Evolutionary conservation across 225 moss, liverwort and hornwort genomes (phyloP).

Genomic region (Bryum argenteum): DNA sequence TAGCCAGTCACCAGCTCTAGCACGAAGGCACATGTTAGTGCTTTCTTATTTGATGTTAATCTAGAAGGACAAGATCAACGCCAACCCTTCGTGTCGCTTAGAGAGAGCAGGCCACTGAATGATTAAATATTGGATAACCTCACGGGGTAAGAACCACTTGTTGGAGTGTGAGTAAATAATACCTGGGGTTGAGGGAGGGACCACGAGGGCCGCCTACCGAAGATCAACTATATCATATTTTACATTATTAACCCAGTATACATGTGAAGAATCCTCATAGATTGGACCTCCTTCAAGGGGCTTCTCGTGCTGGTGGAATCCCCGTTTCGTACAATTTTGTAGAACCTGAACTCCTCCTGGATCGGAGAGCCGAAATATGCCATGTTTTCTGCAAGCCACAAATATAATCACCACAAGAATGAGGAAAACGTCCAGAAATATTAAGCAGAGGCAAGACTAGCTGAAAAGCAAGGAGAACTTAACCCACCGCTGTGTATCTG

Average conservation of each 20-base stretch:
- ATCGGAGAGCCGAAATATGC: constrained; percentile 93
- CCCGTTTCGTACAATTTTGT: constrained; percentile 80
- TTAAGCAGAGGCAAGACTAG: background rate
- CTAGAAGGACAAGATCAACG: background rate
- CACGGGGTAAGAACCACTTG: constrained; percentile 6
- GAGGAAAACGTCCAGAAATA: background rate
- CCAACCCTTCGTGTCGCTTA: background rate
- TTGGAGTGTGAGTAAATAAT: constrained; percentile 9
- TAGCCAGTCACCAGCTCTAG: background rate
- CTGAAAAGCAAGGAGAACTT: background rate
- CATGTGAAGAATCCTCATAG: constrained; percentile 91
- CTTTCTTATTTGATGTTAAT: background rate
- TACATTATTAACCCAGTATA: constrained; percentile 70
- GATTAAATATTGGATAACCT: constrained; percentile 20
- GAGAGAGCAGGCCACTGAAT: background rate
- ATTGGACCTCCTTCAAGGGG: constrained; percentile 80
- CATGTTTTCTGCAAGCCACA: constrained; percentile 63
- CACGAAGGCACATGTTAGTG: background rate
- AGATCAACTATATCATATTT: constrained; percentile 88
- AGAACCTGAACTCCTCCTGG: constrained; percentile 90
- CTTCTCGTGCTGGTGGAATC: constrained; percentile 91
- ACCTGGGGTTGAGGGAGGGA: constrained; percentile 21
- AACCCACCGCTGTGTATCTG: constrained; percentile 60
- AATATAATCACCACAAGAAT: constrained; percentile 6
- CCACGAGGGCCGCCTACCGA: constrained; percentile 54